Conservation (phyloP, 208 protist species). For the Trichomonas gallinae region DNA sequence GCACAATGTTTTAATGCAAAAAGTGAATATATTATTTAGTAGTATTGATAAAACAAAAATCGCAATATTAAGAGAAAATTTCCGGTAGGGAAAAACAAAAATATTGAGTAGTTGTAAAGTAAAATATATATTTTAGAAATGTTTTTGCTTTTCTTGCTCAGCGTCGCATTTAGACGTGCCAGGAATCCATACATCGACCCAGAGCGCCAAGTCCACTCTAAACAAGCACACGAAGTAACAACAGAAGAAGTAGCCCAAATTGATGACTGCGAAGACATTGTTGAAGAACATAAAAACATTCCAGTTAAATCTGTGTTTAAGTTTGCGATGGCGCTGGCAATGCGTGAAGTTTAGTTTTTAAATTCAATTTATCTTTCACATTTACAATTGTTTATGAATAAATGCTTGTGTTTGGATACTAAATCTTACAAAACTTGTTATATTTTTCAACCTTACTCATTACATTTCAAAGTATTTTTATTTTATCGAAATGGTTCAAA, state of each 20-base stretch:
- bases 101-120: background rate
- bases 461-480: no score
- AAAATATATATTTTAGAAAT: background rate
- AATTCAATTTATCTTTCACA: background rate
- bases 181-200: background rate
- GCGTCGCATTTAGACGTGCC: background rate
- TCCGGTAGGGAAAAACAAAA: background rate
- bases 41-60: no score
- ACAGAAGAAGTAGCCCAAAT: background rate
- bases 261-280: background rate
- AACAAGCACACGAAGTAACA: background rate
- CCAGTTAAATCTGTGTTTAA: background rate
- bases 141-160: background rate
- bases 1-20: no score
- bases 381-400: background rate
- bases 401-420: no score
- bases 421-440: no score
- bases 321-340: background rate
- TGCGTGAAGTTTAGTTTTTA: background rate
- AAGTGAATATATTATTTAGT: no score
- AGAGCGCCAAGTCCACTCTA: background rate
- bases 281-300: background rate
- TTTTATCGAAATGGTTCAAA: no score
- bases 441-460: no score
- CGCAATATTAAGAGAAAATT: no score